Evolutionary conservation across 2,329 filamentous ascomycete species (phyloP).

Genomic region (Calonectria pseudoreteaudii): DNA sequence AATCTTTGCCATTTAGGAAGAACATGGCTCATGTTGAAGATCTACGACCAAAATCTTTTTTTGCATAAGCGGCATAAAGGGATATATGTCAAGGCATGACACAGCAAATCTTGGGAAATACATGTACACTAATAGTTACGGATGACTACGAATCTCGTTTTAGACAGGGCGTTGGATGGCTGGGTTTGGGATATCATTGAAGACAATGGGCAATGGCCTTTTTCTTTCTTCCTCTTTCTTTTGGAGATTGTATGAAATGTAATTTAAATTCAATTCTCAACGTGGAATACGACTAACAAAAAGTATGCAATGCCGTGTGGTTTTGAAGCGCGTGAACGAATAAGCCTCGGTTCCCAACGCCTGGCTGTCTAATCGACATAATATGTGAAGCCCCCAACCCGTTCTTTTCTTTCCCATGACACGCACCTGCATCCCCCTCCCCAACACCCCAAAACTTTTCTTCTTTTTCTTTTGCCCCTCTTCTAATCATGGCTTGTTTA

Average conservation of each 20-base stretch:
- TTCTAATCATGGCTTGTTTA: background rate
- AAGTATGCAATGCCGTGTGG: slow-evolving; percentile 13
- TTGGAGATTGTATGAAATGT: background rate
- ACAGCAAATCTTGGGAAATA: background rate
- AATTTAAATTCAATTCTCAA: slow-evolving; percentile 9
- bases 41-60: background rate
- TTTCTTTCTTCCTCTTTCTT: too few relatives aligned
- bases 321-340: slow-evolving; percentile 17
- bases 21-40: background rate
- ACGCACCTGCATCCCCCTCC: background rate
- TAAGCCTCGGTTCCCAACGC: slow-evolving; percentile 16
- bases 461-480: background rate
- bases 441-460: background rate
- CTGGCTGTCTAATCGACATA: slow-evolving; percentile 21
- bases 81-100: background rate
- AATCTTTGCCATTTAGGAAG: background rate
- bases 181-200: background rate
- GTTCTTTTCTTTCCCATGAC: slow-evolving; percentile 1
- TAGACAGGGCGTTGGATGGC: background rate
- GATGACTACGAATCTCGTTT: background rate
- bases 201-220: background rate
- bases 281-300: background rate
- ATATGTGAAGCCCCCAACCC: background rate
- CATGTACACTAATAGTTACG: background rate
- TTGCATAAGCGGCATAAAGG: background rate